Percentiles rank a stretch among this genome's conserved stretches.
Conservation (phyloP, 306 rosid species). For the Acacia acuminata region DNA sequence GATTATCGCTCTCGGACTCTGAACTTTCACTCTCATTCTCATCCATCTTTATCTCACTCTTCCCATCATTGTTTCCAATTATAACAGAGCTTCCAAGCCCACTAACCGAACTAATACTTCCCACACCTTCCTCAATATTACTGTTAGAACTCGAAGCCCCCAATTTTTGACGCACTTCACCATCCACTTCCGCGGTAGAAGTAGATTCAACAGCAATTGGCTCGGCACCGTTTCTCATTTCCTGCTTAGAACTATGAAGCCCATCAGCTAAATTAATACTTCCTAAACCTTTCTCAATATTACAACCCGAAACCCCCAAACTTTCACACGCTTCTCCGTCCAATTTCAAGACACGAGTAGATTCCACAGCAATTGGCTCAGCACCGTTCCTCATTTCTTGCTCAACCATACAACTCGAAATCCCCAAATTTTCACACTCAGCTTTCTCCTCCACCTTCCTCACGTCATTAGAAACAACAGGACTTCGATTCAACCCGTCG, state of each 20-base stretch:
- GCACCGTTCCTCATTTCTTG: not conserved
- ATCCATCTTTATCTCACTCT: conserved; percentile 2
- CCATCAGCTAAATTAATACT: conserved; percentile 53
- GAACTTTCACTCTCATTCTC: conserved; percentile 38
- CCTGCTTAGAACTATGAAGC: conserved; percentile 12
- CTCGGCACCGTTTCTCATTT: not conserved
- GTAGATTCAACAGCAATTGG: not conserved
- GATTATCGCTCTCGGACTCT: conserved; percentile 42
- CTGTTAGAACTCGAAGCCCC: not conserved
- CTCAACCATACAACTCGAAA: conserved; percentile 21
- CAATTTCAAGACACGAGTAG: not conserved
- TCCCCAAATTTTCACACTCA: conserved; percentile 27
- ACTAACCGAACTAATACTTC: conserved; percentile 48
- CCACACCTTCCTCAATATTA: conserved; percentile 46
- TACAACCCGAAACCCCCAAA: not conserved
- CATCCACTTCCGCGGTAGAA: not conserved
- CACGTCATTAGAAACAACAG: not conserved
- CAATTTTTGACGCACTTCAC: not conserved
- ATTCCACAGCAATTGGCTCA: not conserved
- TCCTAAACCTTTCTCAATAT: conserved; percentile 48
- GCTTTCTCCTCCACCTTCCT: conserved; percentile 10
- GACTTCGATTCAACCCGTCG: conserved; percentile 22
- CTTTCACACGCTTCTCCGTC: not conserved
- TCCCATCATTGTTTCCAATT: not conserved
- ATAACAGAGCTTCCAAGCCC: conserved; percentile 19